Conservation (phyloP, 805 yeast genomes). For the Metschnikowia drakensbergensis region DNA sequence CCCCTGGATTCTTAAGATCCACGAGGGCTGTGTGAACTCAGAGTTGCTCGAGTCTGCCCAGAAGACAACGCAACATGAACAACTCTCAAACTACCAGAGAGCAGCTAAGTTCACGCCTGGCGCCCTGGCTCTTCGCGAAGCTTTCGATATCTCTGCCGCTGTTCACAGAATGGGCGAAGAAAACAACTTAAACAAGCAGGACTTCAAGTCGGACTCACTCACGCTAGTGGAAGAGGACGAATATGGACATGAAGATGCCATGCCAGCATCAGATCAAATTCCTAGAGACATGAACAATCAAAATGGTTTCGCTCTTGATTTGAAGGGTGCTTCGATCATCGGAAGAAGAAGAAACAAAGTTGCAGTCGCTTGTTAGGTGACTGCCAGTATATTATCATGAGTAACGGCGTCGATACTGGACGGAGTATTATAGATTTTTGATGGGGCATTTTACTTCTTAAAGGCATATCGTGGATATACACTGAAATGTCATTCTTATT, state of each 20-base stretch:
- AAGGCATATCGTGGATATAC: background rate
- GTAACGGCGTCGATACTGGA: background rate
- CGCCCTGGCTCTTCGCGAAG: constrained; percentile 78
- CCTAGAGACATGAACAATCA: constrained; percentile 13
- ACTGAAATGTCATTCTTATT: background rate
- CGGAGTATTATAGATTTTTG: constrained; percentile 3
- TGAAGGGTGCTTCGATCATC: constrained; percentile 52
- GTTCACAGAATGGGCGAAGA: constrained; percentile 80
- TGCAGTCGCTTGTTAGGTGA: constrained; percentile 9
- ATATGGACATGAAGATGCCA: constrained; percentile 24
- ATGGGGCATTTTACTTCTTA: background rate
- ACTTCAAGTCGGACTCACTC: constrained; percentile 21
- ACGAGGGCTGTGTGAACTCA: constrained; percentile 8
- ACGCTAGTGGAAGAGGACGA: constrained; percentile 36
- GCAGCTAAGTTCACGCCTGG: constrained; percentile 58
- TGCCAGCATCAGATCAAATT: constrained; percentile 5
- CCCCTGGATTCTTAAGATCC: constrained; percentile 52
- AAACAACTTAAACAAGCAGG: constrained; percentile 31
- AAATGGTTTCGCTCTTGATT: constrained; percentile 40
- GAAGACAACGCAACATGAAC: background rate
- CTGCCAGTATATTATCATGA: background rate
- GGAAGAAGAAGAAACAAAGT: constrained; percentile 37
- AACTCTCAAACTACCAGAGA: constrained; percentile 16
- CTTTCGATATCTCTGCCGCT: constrained; percentile 81
- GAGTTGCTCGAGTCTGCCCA: background rate